Evolutionary conservation across 352 stramenopile species (phyloP), one percentile per base, ranked within the genome.

Genomic region (Pythium aristosporum): DNA sequence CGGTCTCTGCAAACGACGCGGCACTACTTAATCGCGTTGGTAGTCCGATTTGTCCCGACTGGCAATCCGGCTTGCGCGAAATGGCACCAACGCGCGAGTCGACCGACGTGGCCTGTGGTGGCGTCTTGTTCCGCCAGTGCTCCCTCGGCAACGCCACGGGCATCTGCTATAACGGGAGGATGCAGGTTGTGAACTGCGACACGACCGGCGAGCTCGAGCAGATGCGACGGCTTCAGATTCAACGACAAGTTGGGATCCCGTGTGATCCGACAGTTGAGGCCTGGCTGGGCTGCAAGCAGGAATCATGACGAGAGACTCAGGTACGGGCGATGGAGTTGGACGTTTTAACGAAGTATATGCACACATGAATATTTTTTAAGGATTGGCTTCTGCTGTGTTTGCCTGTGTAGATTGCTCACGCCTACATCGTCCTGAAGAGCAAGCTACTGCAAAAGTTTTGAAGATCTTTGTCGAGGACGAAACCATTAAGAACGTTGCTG

Each of bases 161-260:
- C n/a, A 69, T 73, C 9, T 72, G 65, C 55, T 68, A 57, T 55
- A 68, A 61, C 18, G 32, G 23, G 0, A 49, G 65, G 4, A 72
- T 72, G 65, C 52, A 64, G 48, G 53, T 65, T 0, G 36, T 72
- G 15, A 12, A 51, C 21, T 72, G 65, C 49, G 53, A 68, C 41
- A 25, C 36, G 5, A 9, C 11, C 13, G 49, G 30, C 18, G 41
- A 57, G 0, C 58, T 59, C 25, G 49, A 68, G 48, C 1, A 2
- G 2, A 72, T 72, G 65, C 44, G 65, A 16, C 37, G 54, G 18
- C 41, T 64, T 16, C 12, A 72, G 16, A 72, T 72, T 41, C n/a
- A 25, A n/a, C 37, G 30, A 16, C 28, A 42, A 18, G 65, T 72
- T 2, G 65, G 65, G 3, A 20, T 44, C 10, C 39, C 53, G 8